Evolutionary conservation across 495 filamentous ascomycete species (phyloP).

Genomic region (Mytilinidion resinicola): DNA sequence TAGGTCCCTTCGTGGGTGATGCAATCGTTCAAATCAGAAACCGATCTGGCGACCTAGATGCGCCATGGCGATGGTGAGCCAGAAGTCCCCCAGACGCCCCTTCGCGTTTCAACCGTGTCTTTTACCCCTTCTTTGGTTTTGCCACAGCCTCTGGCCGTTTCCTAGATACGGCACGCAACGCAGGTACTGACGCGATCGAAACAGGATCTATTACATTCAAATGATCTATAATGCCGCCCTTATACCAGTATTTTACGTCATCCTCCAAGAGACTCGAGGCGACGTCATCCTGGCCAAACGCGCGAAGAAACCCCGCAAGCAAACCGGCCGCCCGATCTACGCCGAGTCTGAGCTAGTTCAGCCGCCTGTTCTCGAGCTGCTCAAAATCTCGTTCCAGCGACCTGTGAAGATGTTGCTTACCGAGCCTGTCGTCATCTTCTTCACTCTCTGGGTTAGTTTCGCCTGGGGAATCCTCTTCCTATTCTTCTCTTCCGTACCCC

Average conservation of each 20-base stretch:
- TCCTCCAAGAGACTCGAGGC: slow-evolving; percentile 15
- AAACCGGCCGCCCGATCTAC: slow-evolving; percentile 36
- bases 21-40: slow-evolving; percentile 9
- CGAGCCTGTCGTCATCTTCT: slow-evolving; percentile 18
- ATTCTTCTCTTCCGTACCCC: slow-evolving; percentile 8
- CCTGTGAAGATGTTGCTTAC: slow-evolving; percentile 18
- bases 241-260: slow-evolving; percentile 9
- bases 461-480: slow-evolving; percentile 22
- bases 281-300: slow-evolving; percentile 14
- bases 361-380: background rate
- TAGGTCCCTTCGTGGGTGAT: slow-evolving; percentile 17
- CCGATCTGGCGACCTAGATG: background rate
- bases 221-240: slow-evolving; percentile 14
- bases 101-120: background rate
- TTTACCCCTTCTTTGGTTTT: too few species aligned
- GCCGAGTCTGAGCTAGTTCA: slow-evolving; percentile 29
- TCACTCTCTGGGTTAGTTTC: slow-evolving; percentile 22
- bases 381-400: slow-evolving; percentile 13
- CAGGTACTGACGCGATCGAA: too few species aligned
- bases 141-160: too few species aligned
- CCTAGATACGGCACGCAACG: too few species aligned
- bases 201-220: slow-evolving; percentile 14
- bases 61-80: slow-evolving; percentile 14
- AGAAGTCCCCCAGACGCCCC: background rate
- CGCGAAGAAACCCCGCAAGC: slow-evolving; percentile 3